Evolutionary conservation across 2,329 filamentous ascomycete genomes (phyloP).

Genomic region (Fusarium hostae): DNA sequence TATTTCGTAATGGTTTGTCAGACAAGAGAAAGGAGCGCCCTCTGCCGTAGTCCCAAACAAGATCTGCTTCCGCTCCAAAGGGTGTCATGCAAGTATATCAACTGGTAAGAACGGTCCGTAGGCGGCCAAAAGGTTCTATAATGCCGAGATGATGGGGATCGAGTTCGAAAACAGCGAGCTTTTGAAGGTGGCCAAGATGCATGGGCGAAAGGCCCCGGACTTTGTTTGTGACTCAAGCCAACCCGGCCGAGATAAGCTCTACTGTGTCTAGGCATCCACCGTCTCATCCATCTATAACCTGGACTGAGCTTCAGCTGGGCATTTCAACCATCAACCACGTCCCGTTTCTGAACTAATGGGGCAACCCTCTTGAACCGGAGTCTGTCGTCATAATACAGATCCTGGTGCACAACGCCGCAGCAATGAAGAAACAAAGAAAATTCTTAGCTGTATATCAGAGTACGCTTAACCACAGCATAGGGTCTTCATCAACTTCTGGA

Average conservation of each 20-base stretch:
- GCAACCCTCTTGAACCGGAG: constrained; percentile 22
- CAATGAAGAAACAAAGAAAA: constrained; percentile 47
- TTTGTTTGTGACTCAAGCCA: constrained; percentile 8
- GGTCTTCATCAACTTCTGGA: constrained; percentile 92
- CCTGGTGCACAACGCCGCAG: constrained; percentile 41
- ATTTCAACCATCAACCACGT: constrained; percentile 19
- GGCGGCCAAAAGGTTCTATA: constrained; percentile 39
- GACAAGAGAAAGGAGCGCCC: constrained; percentile 45
- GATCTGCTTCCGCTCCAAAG: constrained; percentile 29
- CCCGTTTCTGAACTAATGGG: neutral
- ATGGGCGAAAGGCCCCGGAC: neutral
- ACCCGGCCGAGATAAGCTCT: constrained; percentile 6
- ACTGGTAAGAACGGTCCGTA: constrained; percentile 30
- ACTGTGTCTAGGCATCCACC: constrained; percentile 3
- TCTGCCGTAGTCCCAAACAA: constrained; percentile 39
- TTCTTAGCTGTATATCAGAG: constrained; percentile 39
- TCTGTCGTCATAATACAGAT: constrained; percentile 31
- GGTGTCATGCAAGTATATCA: constrained; percentile 36
- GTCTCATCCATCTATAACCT: neutral
- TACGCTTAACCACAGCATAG: constrained; percentile 83
- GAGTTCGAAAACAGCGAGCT: constrained; percentile 24
- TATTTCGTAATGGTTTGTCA: constrained; percentile 51
- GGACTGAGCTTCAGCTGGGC: constrained; percentile 10
- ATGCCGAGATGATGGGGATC: constrained; percentile 30
- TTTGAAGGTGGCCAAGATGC: constrained; percentile 7